Percentiles rank a stretch among this genome's conserved stretches.
Conservation (phyloP, 2,329 filamentous ascomycete species). For the Paraphaeosphaeria minitans region DNA sequence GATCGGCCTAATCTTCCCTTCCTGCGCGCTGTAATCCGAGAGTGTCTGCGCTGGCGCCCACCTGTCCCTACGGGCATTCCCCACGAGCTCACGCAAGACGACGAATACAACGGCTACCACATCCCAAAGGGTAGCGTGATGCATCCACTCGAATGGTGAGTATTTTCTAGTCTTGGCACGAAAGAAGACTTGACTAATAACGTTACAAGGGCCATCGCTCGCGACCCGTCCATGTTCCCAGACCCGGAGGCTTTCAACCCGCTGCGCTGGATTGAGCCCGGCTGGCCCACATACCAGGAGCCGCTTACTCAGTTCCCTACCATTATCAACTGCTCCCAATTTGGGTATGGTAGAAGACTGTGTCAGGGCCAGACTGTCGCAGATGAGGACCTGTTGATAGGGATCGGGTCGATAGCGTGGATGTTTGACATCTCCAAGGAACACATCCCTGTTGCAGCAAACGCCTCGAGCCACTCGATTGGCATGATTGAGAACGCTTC, state of each 20-base stretch:
- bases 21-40: constrained; percentile 46
- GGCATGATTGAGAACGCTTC: constrained; percentile 41
- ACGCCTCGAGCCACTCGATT: constrained; percentile 7
- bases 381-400: constrained; percentile 50
- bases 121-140: constrained; percentile 61
- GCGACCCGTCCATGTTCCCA: constrained; percentile 58
- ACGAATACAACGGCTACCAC: constrained; percentile 61
- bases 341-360: constrained; percentile 60
- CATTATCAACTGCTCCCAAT: constrained; percentile 59
- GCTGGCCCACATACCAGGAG: constrained; percentile 59
- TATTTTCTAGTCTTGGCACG: neutral
- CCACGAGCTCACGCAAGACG: constrained; percentile 60
- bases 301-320: constrained; percentile 58
- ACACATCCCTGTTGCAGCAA: neutral
- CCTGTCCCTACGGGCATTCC: constrained; percentile 56
- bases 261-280: constrained; percentile 64
- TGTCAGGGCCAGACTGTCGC: constrained; percentile 52
- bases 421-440: constrained; percentile 46
- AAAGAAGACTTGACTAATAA: constrained; percentile 18
- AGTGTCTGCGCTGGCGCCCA: constrained; percentile 53
- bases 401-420: constrained; percentile 53
- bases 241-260: constrained; percentile 72
- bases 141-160: constrained; percentile 52
- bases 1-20: constrained; percentile 49
- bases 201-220: constrained; percentile 55